Percentiles rank a stretch among this genome's conserved stretches.
These are phyloP conservation scores for Kluyveromyces marxianus DNA, from an alignment of 1,139 yeast genomes.

Conservation along the genomic window DNA sequence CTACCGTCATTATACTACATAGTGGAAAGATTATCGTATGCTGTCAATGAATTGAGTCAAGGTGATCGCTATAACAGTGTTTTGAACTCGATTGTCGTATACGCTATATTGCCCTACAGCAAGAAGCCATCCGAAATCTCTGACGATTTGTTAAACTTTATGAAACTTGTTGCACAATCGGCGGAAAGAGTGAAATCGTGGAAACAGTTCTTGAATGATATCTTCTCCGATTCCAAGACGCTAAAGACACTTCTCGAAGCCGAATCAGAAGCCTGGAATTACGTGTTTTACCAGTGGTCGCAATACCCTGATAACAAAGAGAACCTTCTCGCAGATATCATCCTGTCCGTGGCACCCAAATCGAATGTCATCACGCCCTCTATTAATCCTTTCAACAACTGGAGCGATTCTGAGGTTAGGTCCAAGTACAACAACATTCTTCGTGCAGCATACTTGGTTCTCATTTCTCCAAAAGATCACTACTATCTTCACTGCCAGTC, in stretches of 20 bases:
- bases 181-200: slow-evolving; percentile 40
- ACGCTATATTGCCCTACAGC: slow-evolving; percentile 39
- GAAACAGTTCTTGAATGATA: slow-evolving; percentile 46
- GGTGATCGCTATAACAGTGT: slow-evolving; percentile 42
- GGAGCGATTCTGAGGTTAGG: slow-evolving; percentile 26
- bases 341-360: slow-evolving; percentile 21
- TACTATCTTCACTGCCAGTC: slow-evolving; percentile 36
- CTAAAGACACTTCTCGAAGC: slow-evolving; percentile 10
- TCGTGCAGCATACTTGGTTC: slow-evolving; percentile 48
- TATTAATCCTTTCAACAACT: slow-evolving; percentile 25
- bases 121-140: slow-evolving; percentile 32
- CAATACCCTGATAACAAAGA: slow-evolving; percentile 37
- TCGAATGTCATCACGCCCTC: slow-evolving; percentile 24
- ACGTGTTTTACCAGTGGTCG: slow-evolving; percentile 26
- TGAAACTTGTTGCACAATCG: slow-evolving; percentile 26
- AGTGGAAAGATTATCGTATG: slow-evolving; percentile 36
- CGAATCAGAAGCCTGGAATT: slow-evolving; percentile 18
- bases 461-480: slow-evolving; percentile 53
- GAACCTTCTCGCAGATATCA: slow-evolving; percentile 30
- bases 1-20: slow-evolving; percentile 26
- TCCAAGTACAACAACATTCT: slow-evolving; percentile 22
- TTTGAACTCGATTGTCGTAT: slow-evolving; percentile 39
- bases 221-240: slow-evolving; percentile 40
- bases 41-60: slow-evolving; percentile 39
- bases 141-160: slow-evolving; percentile 34